Evolutionary conservation across 2,329 filamentous ascomycete genomes (phyloP).

Genomic region (Aspergillus felis): DNA sequence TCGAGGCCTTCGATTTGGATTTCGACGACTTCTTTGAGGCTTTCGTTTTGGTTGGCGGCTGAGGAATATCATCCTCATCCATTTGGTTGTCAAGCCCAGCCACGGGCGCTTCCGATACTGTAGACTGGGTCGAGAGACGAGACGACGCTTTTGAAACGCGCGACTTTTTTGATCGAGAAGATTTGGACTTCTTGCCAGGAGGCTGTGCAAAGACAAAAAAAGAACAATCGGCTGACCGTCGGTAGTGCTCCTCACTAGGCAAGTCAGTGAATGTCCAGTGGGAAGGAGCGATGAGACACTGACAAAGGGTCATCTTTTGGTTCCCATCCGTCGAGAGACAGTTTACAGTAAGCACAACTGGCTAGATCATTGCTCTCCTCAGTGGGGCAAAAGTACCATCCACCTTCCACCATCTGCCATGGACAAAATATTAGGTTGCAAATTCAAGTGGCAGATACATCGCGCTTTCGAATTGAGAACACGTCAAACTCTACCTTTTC

Average conservation of each 20-base stretch:
- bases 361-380: slow-evolving; percentile 82
- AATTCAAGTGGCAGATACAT: background rate
- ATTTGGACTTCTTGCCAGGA: slow-evolving; percentile 54
- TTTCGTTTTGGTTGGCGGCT: slow-evolving; percentile 50
- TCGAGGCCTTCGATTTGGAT: slow-evolving; percentile 32
- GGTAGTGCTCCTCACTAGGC: slow-evolving; percentile 75
- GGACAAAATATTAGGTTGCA: slow-evolving; percentile 3
- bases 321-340: slow-evolving; percentile 93
- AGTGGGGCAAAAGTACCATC: slow-evolving; percentile 90
- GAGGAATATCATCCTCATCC: slow-evolving; percentile 54
- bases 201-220: slow-evolving; percentile 69
- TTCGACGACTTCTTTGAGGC: slow-evolving; percentile 42
- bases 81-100: slow-evolving; percentile 49
- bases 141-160: slow-evolving; percentile 67
- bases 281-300: slow-evolving; percentile 35
- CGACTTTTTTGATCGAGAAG: slow-evolving; percentile 52
- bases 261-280: slow-evolving; percentile 10
- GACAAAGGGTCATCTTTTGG: slow-evolving; percentile 82
- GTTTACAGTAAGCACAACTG: slow-evolving; percentile 83
- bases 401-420: slow-evolving; percentile 74
- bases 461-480: background rate
- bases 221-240: slow-evolving; percentile 70
- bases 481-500: slow-evolving; percentile 62
- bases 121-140: slow-evolving; percentile 56
- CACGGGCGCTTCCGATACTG: slow-evolving; percentile 42